Base-by-base conservation (phyloP, 345 rosid genomes). In the Citrus australasica region DNA sequence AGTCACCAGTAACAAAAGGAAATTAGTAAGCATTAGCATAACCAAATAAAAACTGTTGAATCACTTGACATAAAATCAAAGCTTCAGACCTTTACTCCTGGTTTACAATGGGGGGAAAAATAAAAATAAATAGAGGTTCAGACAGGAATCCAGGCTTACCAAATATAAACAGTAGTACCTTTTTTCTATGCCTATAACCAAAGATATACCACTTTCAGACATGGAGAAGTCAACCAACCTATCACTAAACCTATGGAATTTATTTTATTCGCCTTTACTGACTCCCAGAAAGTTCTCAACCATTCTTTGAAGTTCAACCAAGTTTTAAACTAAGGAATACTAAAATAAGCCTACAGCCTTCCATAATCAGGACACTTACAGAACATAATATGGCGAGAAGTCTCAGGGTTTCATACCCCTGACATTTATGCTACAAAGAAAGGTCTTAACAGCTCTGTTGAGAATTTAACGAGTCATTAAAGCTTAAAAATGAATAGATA, bases 1-100 rank as follows among this genome's bases (percentile, higher is more conserved):
- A 25, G 70, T 9, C 42, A 38, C 48, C 78, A 67, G 6, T 25
- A 71, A 69, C 60, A 82, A 69, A 32, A 62, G 46, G 25, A 17
- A 74, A 5, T 40, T 66, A 56, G 38, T 10, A 60, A 28, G 56
- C 63, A 70, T 71, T 25, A 63, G 56, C 3, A 25, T 37, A 42
- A 73, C 56, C 63, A 3, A 64, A 72, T n/a, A 63, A 22, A 58
- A 69, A 65, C 10, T 5, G 35, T 56, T 16, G 2, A 62, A 28
- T 27, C 27, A 9, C 28, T 17, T 51, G 53, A 14, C 66, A 25
- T n/a, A 38, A 63, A 27, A 48, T 17, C 17, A 28, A 27, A 56
- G 69, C 51, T 30, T 37, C 21, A 27, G 42, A 67, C 22, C 22
- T 7, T 25, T 63, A 25, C 40, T 63, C 78, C 21, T 27, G 24